Base-by-base conservation (phyloP, 768 basidiomycete species). In the Russula lepida region DNA sequence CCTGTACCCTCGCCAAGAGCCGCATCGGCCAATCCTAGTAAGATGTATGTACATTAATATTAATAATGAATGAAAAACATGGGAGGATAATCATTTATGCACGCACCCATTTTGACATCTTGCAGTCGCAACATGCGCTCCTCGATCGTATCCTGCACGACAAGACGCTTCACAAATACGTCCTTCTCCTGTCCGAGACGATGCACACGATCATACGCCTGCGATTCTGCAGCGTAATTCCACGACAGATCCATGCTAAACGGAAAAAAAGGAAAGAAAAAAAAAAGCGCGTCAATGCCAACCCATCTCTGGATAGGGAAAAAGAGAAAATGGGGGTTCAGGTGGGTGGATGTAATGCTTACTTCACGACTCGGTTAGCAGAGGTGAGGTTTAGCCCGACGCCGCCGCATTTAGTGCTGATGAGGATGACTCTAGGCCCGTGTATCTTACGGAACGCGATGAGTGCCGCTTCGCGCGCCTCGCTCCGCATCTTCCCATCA, bases 91-190 rank as follows among this genome's bases (percentile, higher is more conserved):
- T n/a, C n/a, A 12, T 9, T 44, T 8, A 21, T 44, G 11, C 8
- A n/a, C 76, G 32, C 50, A 80, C 82, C 79, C 44, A 74, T 75
- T 73, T 89, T 89, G 15, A 83, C 81, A 7, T 84, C 81, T 68
- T 90, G 88, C 12, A 93, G 73, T 21, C 74, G 75, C 48, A 89
- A 73, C 78, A 93, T 88, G 23, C 85, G 81, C 68, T 92, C 86
- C 71, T 92, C 91, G 55, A 88, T 84, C 2, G 86, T 86, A 65
- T 87, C 72, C 63, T 78, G 75, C 8, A 88, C 81, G 12, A 88
- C 80, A 2, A 87, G 74, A 23, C 86, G 82, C 69, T 86, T 85
- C 62, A 88, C 80, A 64, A 76, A 80, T 1, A 89, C 87, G 30
- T 79, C 72, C 68, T 87, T 87, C 62, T 84, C 79, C 68, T 89